These are phyloP conservation scores for Ottelia alismoides DNA, from an alignment of 106 monocot genomes.

Conservation along the genomic window DNA sequence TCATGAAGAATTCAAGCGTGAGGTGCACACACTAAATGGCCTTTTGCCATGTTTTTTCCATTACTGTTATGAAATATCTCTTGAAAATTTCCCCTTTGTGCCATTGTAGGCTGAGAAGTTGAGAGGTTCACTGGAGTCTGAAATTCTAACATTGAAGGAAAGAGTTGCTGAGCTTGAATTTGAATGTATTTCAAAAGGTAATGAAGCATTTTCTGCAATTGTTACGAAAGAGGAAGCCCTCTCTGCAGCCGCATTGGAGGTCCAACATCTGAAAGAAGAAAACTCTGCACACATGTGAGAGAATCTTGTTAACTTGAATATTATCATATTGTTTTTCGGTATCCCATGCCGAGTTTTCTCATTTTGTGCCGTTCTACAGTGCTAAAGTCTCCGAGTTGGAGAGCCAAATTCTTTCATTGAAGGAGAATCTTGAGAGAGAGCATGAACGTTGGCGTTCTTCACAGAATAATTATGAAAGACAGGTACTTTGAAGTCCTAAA, in stretches of 20 bases:
- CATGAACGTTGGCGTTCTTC: constrained; percentile 79
- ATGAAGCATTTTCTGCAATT: constrained; percentile 49
- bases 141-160: constrained; percentile 39
- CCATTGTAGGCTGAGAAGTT: too few species aligned
- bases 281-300: constrained; percentile 50
- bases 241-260: constrained; percentile 30
- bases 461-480: constrained; percentile 95
- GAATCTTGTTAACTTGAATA: too few species aligned
- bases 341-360: too few species aligned
- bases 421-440: constrained; percentile 53
- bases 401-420: constrained; percentile 36
- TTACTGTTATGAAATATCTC: too few species aligned
- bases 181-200: constrained; percentile 38
- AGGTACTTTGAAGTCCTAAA: too few species aligned
- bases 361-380: too few species aligned
- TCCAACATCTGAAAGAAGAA: constrained; percentile 40
- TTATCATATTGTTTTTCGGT: too few species aligned
- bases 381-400: constrained; percentile 37
- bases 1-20: constrained; percentile 63
- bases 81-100: too few species aligned
- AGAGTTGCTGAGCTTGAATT: constrained; percentile 55
- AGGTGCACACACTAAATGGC: too few species aligned
- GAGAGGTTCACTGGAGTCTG: constrained; percentile 51
- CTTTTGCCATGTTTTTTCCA: too few species aligned
- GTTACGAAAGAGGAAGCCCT: constrained; percentile 64